Evolutionary conservation across 805 yeast species (phyloP).

Genomic region (Lipomyces anomalus): DNA sequence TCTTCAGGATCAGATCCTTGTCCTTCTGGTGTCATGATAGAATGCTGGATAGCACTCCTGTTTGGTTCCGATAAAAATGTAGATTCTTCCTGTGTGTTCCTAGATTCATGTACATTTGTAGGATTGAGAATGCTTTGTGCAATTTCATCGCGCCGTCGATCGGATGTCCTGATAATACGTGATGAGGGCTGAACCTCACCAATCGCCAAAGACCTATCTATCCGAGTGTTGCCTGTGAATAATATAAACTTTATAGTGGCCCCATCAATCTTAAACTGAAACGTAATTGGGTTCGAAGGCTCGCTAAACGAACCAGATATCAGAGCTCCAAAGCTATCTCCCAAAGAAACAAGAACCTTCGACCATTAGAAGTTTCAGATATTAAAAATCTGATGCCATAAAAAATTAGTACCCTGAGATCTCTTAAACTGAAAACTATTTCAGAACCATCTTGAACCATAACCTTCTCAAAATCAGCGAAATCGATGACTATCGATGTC

Average conservation of each 20-base stretch:
- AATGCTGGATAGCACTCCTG: too few relatives aligned
- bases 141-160: too few relatives aligned
- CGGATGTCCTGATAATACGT: too few relatives aligned
- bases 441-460: constrained; percentile 4
- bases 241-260: constrained; percentile 7
- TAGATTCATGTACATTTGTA: too few relatives aligned
- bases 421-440: constrained; percentile 13
- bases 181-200: too few relatives aligned
- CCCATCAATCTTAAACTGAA: constrained; percentile 6
- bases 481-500: constrained; percentile 13
- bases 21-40: too few relatives aligned
- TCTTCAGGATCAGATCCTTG: too few relatives aligned
- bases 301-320: constrained; percentile 11
- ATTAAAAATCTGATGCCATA: too few relatives aligned
- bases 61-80: too few relatives aligned
- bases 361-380: not conserved
- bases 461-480: constrained; percentile 10
- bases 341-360: constrained; percentile 11
- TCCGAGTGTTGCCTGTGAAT: constrained; percentile 10
- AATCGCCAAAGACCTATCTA: too few relatives aligned
- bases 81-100: too few relatives aligned
- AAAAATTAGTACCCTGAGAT: constrained; percentile 11
- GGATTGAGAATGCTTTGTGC: too few relatives aligned
- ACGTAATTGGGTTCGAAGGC: constrained; percentile 13
- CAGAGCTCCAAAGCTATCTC: constrained; percentile 7